Percentiles rank a stretch among this genome's conserved stretches.
phyloP scores from a whole-genome alignment of 306 rosid species.

The Hylodesmum podocarpum region DNA sequence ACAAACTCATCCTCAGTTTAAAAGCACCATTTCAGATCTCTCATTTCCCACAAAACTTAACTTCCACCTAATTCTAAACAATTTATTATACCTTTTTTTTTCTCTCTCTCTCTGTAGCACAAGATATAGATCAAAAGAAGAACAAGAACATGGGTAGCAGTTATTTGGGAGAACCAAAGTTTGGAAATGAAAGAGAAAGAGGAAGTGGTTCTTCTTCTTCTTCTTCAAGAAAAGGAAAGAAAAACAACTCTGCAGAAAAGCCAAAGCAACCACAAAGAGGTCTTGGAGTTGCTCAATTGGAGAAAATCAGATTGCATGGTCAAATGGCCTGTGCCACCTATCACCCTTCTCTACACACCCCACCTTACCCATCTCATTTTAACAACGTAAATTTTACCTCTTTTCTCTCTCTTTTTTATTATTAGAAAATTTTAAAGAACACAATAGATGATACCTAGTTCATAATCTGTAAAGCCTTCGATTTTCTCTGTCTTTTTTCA shows the following conservation, averaged over 20 bases:
- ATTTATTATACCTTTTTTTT: too few species aligned
- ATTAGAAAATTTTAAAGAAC: too few species aligned
- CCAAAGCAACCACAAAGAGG: slow-evolving; percentile 99
- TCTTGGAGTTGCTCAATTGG: slow-evolving; percentile 95
- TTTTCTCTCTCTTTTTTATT: neutral
- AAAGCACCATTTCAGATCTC: slow-evolving; percentile 53
- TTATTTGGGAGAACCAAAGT: slow-evolving; percentile 73
- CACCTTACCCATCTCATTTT: slow-evolving; percentile 47
- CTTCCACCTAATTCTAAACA: neutral
- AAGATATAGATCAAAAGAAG: neutral
- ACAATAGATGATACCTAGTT: too few species aligned
- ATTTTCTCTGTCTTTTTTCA: too few species aligned
- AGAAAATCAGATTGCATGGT: slow-evolving; percentile 93
- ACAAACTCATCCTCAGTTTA: slow-evolving; percentile 38
- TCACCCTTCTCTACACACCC: slow-evolving; percentile 38
- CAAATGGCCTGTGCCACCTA: slow-evolving; percentile 45
- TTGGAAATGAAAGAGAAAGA: slow-evolving; percentile 56
- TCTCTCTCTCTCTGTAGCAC: neutral
- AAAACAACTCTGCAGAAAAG: slow-evolving; percentile 57
- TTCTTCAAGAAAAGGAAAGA: slow-evolving; percentile 68
- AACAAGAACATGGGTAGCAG: slow-evolving; percentile 56
- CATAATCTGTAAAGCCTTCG: too few species aligned
- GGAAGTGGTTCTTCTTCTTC: slow-evolving; percentile 44
- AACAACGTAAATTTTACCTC: slow-evolving; percentile 39
- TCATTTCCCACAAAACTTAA: slow-evolving; percentile 18